Base-by-base conservation (phyloP, 2,329 filamentous ascomycete genomes). In the Phoma sp. region DNA sequence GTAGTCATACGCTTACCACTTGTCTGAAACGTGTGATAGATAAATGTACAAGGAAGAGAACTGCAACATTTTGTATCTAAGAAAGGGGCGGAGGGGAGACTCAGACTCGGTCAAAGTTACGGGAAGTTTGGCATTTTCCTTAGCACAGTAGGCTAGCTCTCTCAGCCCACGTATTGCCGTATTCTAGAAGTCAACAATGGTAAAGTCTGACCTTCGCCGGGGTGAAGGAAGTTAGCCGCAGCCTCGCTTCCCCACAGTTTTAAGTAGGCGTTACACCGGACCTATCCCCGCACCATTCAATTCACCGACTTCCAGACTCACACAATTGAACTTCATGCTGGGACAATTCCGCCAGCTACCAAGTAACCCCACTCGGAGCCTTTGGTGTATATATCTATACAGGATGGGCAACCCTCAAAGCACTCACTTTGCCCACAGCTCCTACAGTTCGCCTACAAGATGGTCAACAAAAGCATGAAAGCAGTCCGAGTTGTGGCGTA, bases 251-350 rank as follows among this genome's bases (percentile, higher is more conserved):
- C 39, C 47, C 47, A 50, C 39, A 20, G n/a, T 33, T 18, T 38
- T 12, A 42, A 50, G 47, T 50, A 43, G 47, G 39, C 47, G 37
- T 37, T 38, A 43, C 32, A 32, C 18, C 47, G 32, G 47, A 32
- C 14, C 7, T 10, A 30, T 43, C 39, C 43, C 39, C 47, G 47
- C 38, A 18, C 26, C 26, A 43, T 15, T 25, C 47, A 50, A 38
- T 21, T 29, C 25, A 30, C 2, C 14, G 6, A 11, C 47, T 37
- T 43, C 47, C 47, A 50, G 47, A 43, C 23, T 20, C 33, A 25
- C 9, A n/a, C 5, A 15, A 9, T 18, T 21, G 2, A 40, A 15
- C 3, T 6, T 10, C 7, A 15, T 15, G 4, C 6, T 15, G 5
- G 7, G 10, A 15, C 10, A 15, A 26, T 15, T n/a, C 5, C 12